These are phyloP conservation scores for Moricandia arvensis DNA, from an alignment of 345 rosid species.

Conservation along the genomic window DNA sequence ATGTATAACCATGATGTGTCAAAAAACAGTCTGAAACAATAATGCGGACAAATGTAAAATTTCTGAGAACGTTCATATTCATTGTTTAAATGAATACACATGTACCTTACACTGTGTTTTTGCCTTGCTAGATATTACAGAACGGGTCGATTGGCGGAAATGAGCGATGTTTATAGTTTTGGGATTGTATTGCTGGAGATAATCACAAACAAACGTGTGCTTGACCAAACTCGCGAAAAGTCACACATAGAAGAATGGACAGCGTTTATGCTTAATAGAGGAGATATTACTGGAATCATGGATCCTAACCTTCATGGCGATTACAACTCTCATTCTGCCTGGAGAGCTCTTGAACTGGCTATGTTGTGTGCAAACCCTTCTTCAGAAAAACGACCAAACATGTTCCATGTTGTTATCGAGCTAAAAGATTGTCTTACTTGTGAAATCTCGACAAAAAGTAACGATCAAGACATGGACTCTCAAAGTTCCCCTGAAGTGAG, in stretches of 20 bases:
- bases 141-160: constrained; percentile 38
- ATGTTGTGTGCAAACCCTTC: constrained; percentile 37
- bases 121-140: constrained; percentile 12
- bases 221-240: constrained; percentile 15
- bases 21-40: neutral
- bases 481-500: neutral
- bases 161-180: constrained; percentile 53
- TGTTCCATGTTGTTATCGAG: constrained; percentile 35
- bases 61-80: neutral
- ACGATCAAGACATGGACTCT: constrained; percentile 10
- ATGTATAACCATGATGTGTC: neutral
- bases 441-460: constrained; percentile 5
- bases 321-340: constrained; percentile 30
- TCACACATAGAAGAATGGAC: constrained; percentile 42
- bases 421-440: constrained; percentile 35
- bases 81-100: neutral
- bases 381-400: constrained; percentile 39
- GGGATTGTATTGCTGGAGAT: constrained; percentile 50
- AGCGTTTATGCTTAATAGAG: constrained; percentile 24
- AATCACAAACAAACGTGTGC: constrained; percentile 43
- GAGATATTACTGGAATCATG: constrained; percentile 24
- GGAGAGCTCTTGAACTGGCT: constrained; percentile 47
- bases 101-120: neutral
- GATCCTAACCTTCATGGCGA: constrained; percentile 46
- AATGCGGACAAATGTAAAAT: neutral